Conservation (phyloP, 129 eudicot species). For the Gnaphalium uliginosum region DNA sequence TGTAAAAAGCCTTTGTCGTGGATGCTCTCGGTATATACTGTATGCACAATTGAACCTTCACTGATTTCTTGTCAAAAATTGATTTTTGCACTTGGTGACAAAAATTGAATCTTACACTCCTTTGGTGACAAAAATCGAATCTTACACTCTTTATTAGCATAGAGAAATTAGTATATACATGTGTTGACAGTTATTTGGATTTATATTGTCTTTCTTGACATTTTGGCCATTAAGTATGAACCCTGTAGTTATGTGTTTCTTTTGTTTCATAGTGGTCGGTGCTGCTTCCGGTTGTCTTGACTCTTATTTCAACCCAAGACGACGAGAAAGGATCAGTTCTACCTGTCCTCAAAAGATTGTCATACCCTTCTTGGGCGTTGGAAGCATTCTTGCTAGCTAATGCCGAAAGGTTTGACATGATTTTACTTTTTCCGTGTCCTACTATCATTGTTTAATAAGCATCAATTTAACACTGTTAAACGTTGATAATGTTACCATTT, state of each 20-base stretch:
- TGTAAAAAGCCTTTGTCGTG: no score
- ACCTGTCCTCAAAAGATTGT: conserved; percentile 40
- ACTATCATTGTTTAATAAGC: background rate
- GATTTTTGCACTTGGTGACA: no score
- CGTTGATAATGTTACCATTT: background rate
- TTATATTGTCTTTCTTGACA: no score
- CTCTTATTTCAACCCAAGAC: conserved; percentile 78
- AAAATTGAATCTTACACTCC: no score
- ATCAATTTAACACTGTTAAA: background rate
- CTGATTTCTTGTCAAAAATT: background rate
- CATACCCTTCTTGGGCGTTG: conserved; percentile 91
- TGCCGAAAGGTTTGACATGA: conserved; percentile 70
- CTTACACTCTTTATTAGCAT: no score
- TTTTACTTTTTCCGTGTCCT: background rate
- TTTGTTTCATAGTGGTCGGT: conserved; percentile 79
- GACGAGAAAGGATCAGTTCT: conserved; percentile 33
- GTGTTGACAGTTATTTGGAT: no score
- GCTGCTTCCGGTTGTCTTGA: conserved; percentile 88
- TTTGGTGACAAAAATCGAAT: no score
- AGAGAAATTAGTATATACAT: no score
- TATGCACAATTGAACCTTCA: background rate
- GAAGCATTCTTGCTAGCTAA: conserved; percentile 90
- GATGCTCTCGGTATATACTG: no score
- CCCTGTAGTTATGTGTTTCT: background rate
- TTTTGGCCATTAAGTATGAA: no score